Base-by-base conservation (phyloP, 805 yeast genomes). In the Brettanomyces custersianus region DNA sequence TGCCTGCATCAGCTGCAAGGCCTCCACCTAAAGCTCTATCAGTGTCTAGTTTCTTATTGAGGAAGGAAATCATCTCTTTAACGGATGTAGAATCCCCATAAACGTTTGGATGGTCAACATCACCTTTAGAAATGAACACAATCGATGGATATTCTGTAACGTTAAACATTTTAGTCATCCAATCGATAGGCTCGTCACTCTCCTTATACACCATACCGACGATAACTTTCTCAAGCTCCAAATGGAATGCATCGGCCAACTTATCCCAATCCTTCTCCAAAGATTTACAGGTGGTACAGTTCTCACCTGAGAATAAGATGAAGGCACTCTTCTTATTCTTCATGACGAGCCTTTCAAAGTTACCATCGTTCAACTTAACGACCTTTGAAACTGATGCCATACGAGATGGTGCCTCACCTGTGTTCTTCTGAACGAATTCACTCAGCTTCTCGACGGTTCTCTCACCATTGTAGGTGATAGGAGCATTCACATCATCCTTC, bases 221-320 rank as follows among this genome's bases (percentile, higher is more conserved):
- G 20, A 63, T 40, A 22, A 72, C 43, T 25, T 52, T 55, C 20
- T 56, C 63, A 15, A 57, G 45, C 40, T 72, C 68, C 16, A 45
- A 46, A 30, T 58, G 66, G 31, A 70, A 68, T 3, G 68, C 56
- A n/a, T 56, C 50, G 4, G 82, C 78, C 35, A 77, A 55, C 34
- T 57, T 42, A 30, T 63, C 68, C 62, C 74, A 72, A 8, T 53
- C 55, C 2, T 81, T 80, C 49, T 71, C 68, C 16, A 63, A 68
- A 51, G 84, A 76, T 15, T 45, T 41, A 2, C 33, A 36, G 6
- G 37, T 41, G 5, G 34, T 35, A n/a, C 20, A 12, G 78, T 80
- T 71, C 27, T 67, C 61, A 12, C 80, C 74, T 4, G 82, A 70
- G 47, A 80, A 71, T 2, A 72, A 66, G 17, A 80, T 65, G 26